These are phyloP conservation scores for Penicillium angulare DNA, from an alignment of 495 filamentous ascomycete genomes.

Conservation along the genomic window DNA sequence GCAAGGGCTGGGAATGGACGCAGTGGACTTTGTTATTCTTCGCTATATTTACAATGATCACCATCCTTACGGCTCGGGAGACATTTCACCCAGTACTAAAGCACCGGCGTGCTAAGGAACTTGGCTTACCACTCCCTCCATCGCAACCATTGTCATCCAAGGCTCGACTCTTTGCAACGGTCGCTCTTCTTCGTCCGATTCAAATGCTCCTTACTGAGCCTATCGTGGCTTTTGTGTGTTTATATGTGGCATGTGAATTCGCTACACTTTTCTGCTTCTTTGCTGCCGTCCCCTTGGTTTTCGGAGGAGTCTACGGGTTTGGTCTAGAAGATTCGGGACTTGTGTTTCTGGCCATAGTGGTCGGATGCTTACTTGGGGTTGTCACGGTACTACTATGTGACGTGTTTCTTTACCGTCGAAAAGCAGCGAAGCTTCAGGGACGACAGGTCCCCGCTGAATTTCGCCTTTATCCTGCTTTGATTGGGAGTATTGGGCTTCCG, in stretches of 20 bases:
- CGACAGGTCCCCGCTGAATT: conserved; percentile 48
- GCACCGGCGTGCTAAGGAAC: conserved; percentile 44
- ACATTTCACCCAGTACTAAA: conserved; percentile 65
- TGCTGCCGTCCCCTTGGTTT: conserved; percentile 58
- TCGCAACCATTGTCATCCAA: conserved; percentile 31
- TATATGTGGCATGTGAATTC: conserved; percentile 65
- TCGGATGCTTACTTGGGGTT: conserved; percentile 53
- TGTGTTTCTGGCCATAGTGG: conserved; percentile 56
- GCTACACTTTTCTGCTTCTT: conserved; percentile 66
- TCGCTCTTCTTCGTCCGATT: conserved; percentile 58
- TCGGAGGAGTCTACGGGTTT: conserved; percentile 50
- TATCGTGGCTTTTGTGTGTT: conserved; percentile 58
- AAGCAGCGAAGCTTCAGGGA: conserved; percentile 29
- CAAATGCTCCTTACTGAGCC: conserved; percentile 66
- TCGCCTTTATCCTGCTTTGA: conserved; percentile 56
- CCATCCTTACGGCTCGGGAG: conserved; percentile 39
- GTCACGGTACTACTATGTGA: conserved; percentile 48
- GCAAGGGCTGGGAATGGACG: conserved; percentile 63
- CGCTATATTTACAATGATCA: conserved; percentile 37
- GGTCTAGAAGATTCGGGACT: conserved; percentile 51
- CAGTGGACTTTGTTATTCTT: conserved; percentile 54
- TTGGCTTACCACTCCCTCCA: conserved; percentile 36
- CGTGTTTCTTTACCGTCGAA: conserved; percentile 15
- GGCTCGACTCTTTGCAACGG: conserved; percentile 50
- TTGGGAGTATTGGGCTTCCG: conserved; percentile 57